These are phyloP conservation scores for Fusarium dimerum DNA, from an alignment of 2,329 filamentous ascomycete species.

Conservation along the genomic window DNA sequence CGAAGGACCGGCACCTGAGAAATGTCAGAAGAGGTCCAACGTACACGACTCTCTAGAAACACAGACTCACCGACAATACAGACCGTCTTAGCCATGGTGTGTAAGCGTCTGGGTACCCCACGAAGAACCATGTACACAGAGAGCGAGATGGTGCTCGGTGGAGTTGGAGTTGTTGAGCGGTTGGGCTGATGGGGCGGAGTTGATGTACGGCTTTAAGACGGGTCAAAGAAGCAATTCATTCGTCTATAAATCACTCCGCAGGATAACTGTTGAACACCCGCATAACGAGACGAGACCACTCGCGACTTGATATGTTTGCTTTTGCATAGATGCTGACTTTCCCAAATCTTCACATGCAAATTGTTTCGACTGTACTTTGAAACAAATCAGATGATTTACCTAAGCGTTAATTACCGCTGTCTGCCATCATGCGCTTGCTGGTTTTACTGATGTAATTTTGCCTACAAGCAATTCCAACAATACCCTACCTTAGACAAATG, in stretches of 20 bases:
- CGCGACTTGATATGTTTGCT: too few species aligned
- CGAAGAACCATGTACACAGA: constrained; percentile 21
- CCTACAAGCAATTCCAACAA: too few species aligned
- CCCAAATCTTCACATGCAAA: too few species aligned
- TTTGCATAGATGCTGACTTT: too few species aligned
- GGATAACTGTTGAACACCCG: too few species aligned
- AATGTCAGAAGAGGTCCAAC: constrained; percentile 2
- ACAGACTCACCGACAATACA: constrained; percentile 41
- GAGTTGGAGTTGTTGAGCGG: constrained; percentile 8
- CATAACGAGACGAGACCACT: too few species aligned
- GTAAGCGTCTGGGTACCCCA: constrained; percentile 1
- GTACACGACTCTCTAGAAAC: background rate
- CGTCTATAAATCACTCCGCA: background rate
- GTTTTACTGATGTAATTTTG: too few species aligned
- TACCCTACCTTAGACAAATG: too few species aligned
- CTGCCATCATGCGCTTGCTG: too few species aligned
- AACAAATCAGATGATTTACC: too few species aligned
- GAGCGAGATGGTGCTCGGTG: background rate
- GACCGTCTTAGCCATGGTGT: constrained; percentile 41
- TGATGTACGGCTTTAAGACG: background rate
- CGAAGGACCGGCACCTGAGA: constrained; percentile 65
- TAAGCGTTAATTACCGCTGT: too few species aligned
- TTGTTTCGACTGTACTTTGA: too few species aligned
- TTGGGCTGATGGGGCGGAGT: background rate
- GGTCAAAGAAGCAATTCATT: background rate